Evolutionary conservation across 202 grass and related monocot species (phyloP).

Genomic region (Elaeis oleifera): DNA sequence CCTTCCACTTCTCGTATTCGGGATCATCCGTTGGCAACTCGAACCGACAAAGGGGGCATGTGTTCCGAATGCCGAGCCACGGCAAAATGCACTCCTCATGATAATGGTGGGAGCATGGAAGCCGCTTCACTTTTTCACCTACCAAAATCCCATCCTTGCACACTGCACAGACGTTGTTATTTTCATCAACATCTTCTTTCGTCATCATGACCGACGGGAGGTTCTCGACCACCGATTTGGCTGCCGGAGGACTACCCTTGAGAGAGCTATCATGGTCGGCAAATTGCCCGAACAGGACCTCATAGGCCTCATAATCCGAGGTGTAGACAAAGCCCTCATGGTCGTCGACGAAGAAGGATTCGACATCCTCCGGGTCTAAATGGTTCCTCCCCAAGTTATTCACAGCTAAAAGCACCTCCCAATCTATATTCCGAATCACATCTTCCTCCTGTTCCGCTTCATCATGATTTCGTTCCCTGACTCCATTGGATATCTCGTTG

Average conservation of each 20-base stretch:
- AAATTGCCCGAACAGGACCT: conserved; percentile 48
- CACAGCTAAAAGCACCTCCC: conserved; percentile 64
- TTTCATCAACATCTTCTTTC: conserved; percentile 22
- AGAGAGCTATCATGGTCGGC: conserved; percentile 36
- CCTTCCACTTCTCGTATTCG: conserved; percentile 74
- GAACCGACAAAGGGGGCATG: conserved; percentile 78
- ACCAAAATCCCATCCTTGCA: conserved; percentile 67
- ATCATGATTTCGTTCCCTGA: no score
- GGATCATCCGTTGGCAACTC: conserved; percentile 84
- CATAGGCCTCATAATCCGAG: conserved; percentile 25
- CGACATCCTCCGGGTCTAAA: conserved; percentile 10
- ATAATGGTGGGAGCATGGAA: conserved; percentile 78
- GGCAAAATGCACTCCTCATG: conserved; percentile 74
- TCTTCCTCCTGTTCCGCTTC: conserved; percentile 10
- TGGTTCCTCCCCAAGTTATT: conserved; percentile 14
- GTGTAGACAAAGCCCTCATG: conserved; percentile 13
- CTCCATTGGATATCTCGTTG: no score
- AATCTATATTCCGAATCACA: conserved; percentile 45
- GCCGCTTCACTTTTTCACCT: conserved; percentile 43
- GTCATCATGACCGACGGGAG: conserved; percentile 50
- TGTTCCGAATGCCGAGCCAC: conserved; percentile 74
- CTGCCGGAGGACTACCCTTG: conserved; percentile 49
- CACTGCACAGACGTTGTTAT: conserved; percentile 40
- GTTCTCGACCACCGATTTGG: conserved; percentile 54
- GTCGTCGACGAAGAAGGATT: conserved; percentile 30